Percentiles rank a stretch among this genome's conserved stretches.
phyloP scores from a whole-genome alignment of 2,329 filamentous ascomycete genomes.

The Cladosporium sp. region DNA sequence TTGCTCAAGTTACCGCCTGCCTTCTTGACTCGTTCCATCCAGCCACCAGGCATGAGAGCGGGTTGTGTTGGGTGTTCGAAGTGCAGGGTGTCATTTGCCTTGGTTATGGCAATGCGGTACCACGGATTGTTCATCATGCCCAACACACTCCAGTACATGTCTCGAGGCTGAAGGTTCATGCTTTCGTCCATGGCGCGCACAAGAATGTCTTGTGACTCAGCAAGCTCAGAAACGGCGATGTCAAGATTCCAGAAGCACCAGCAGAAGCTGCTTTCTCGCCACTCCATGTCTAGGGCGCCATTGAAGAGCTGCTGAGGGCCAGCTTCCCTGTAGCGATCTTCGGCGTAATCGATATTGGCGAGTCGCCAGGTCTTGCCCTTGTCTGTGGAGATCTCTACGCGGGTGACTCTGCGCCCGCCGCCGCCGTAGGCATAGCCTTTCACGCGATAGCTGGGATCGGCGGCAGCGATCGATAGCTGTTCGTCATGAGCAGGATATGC shows the following conservation, averaged over 20 bases:
- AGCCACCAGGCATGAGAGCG: conserved; percentile 74
- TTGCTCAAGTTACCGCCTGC: conserved; percentile 77
- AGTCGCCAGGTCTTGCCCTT: conserved; percentile 79
- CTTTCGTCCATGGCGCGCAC: conserved; percentile 88
- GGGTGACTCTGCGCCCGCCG: conserved; percentile 78
- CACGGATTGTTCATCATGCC: conserved; percentile 99
- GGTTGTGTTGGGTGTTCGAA: conserved; percentile 92
- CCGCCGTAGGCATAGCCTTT: conserved; percentile 87
- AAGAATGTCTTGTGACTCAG: conserved; percentile 69
- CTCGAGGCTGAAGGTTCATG: conserved; percentile 81
- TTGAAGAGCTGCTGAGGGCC: conserved; percentile 70
- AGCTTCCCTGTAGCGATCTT: conserved; percentile 76
- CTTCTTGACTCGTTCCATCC: conserved; percentile 92
- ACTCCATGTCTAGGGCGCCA: conserved; percentile 76
- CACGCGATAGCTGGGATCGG: conserved; percentile 61
- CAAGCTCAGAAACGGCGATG: conserved; percentile 64
- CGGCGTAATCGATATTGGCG: conserved; percentile 76
- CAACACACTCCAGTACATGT: conserved; percentile 95
- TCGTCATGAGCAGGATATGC: conserved; percentile 81
- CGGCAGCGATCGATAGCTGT: conserved; percentile 54
- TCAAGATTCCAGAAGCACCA: conserved; percentile 90
- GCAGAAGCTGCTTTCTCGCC: conserved; percentile 80
- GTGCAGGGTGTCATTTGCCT: conserved; percentile 63
- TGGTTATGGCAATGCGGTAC: conserved; percentile 78
- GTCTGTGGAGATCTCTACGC: conserved; percentile 81